Percentiles rank a stretch among this genome's conserved stretches.
Conservation (phyloP, 176 grass and related monocot genomes). For the Dendrocalamus sinicus region DNA sequence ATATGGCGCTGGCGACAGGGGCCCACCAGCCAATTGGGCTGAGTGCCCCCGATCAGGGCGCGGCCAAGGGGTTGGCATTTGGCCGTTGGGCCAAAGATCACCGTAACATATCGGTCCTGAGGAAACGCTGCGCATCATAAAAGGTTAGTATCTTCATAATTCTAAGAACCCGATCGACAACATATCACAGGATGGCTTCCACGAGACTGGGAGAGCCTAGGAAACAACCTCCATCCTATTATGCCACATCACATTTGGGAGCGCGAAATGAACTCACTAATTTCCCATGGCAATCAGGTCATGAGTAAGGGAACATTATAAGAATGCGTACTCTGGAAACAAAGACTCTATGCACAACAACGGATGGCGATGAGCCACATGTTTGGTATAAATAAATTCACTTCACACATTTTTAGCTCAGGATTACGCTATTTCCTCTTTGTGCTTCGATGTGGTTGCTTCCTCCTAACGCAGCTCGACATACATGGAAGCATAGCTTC, state of each 20-base stretch:
- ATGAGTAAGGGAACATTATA: not conserved
- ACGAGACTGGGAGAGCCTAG: not conserved
- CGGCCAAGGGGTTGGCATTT: too few relatives aligned
- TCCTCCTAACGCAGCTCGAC: not conserved
- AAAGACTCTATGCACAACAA: not conserved
- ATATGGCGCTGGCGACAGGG: too few relatives aligned
- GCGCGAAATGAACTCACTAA: not conserved
- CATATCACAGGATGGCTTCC: conserved; percentile 11
- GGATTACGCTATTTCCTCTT: not conserved
- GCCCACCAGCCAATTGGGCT: too few relatives aligned
- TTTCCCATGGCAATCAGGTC: not conserved
- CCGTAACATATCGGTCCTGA: not conserved
- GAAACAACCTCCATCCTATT: not conserved
- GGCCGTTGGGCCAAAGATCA: too few relatives aligned
- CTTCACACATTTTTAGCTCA: not conserved
- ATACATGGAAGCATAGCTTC: not conserved
- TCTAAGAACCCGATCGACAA: not conserved
- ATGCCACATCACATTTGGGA: not conserved
- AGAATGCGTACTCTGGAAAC: not conserved
- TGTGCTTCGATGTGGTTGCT: not conserved
- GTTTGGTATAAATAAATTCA: not conserved
- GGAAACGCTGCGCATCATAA: conserved; percentile 4
- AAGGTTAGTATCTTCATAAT: not conserved
- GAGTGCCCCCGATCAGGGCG: too few relatives aligned
- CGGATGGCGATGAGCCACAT: not conserved